Base-by-base conservation (phyloP, 1,139 yeast species). In the Nakaseomyces kungkrabaensis region DNA sequence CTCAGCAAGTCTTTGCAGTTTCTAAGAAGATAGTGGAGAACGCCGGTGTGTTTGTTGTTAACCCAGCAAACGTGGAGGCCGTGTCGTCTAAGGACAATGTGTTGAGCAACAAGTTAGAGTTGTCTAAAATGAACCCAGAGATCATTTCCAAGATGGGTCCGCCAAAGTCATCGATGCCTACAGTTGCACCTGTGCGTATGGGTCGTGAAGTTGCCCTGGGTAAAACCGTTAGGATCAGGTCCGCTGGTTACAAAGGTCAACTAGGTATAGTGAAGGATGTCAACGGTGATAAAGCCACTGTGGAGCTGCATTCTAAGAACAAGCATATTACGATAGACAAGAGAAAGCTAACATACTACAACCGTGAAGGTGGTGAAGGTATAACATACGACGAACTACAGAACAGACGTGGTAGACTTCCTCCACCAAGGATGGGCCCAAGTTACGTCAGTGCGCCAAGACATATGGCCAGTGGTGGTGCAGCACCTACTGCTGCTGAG, bases 221-320 rank as follows among this genome's bases (percentile, higher is more conserved):
- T 57, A 88, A 87, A 63, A 85, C 86, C 52, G 96, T 92, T 32
- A 81, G 90, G 53, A 85, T 94, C 47, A 81, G 85, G 59, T 73
- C 82, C 9, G 96, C 97, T 5, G 90, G 90, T 55, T 88, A 90
- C 68, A 94, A 92, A 70, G 97, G 98, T 42, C 79, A 89, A 59
- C 82, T 85, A 73, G 99, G 98, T 64, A 85, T 87, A 58, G 89
- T 94, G 41, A 85, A 86, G 55, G 97, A 92, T 64, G 87, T 96
- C 11, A 94, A 89, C 59, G 98, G 95, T 54, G 84, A 83, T 24
- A 79, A 77, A 59, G 97, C 97, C 3, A 78, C 97, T 54, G 85
- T 92, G 46, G 99, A 92, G 69, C 76, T 92, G 56, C 97, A 92
- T 67, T 86, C 97, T 37, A 90, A 89, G 61, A 83, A 84, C 62